Evolutionary conservation across 1,139 yeast species (phyloP), one percentile per base, ranked within the genome.

Genomic region (Yamadazyma dushanensis): DNA sequence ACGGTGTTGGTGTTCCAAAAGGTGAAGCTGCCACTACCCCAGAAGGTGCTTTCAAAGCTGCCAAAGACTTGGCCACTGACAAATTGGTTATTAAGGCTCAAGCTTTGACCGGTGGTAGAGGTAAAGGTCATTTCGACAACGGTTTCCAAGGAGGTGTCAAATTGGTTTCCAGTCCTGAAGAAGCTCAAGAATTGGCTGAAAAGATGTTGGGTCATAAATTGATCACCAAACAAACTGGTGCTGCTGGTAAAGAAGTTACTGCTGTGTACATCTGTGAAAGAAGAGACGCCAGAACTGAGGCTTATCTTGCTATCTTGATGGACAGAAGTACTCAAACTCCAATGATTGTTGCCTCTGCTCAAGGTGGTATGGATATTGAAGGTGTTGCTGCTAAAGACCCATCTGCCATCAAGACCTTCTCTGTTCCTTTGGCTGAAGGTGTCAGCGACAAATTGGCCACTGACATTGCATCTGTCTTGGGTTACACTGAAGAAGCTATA

Each of bases 321-420:
- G 98, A 92, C 76, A 86, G 99, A 72, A 78, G 81, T 50, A 76
- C 83, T 48, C 96, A 90, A 70, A 74, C 80, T 52, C 96, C 97
- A 45, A 76, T 92, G 70, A 87, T 92, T 60, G 96, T 92, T 50
- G 97, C 96, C 32, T 88, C 97, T 25, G 74, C 95, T 50, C 95
- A 92, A 73, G 99, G 99, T 73, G 99, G 99, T 75, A 90, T 94
- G 96, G 97, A 92, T 70, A 94, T 92, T 59, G 99, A 92, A 75
- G 96, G 95, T 63, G 97, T 94, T 50, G 99, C 98, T 44, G 84
- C 84, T 53, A 81, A 77, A 54, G 84, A 79, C 67, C 99, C 99
- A 39, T 80, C 78, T 42, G 96, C 96, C 51, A 94, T 92, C 72
- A 84, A 88, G 73, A 82, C 94, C 49, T 88, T 83, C 78, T 76